Evolutionary conservation across 306 rosid species (phyloP).

Genomic region (Castanea mollissima): DNA sequence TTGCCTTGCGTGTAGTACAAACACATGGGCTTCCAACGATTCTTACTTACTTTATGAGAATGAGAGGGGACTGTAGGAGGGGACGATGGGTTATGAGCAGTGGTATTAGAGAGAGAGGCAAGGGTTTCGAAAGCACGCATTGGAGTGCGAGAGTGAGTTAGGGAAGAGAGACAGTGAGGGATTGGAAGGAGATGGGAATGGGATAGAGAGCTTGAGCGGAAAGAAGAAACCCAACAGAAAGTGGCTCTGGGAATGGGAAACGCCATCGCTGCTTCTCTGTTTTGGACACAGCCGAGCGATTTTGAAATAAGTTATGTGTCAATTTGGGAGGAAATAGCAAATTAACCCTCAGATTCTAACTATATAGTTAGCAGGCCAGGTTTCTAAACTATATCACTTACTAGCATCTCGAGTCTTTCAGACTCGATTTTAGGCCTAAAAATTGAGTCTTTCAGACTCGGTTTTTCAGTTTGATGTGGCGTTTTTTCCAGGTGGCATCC

Average conservation of each 20-base stretch:
- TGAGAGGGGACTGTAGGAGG: slow-evolving; percentile 9
- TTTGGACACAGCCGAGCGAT: not conserved
- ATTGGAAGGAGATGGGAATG: slow-evolving; percentile 27
- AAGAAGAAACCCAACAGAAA: slow-evolving; percentile 33
- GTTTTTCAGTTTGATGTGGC: no score
- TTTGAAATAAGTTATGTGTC: not conserved
- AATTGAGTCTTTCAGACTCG: no score
- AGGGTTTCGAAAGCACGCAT: slow-evolving; percentile 28
- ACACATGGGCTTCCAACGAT: slow-evolving; percentile 76
- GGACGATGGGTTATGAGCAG: slow-evolving; percentile 36
- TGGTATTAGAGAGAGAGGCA: slow-evolving; percentile 39
- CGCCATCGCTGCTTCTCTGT: slow-evolving; percentile 32
- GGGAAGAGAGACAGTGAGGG: slow-evolving; percentile 19
- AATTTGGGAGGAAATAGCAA: no score
- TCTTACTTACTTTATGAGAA: slow-evolving; percentile 16
- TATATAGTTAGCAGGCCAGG: no score
- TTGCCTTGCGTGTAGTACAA: slow-evolving; percentile 83
- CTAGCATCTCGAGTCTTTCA: no score
- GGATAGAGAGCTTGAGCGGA: slow-evolving; percentile 24
- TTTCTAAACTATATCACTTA: no score
- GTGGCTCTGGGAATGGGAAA: slow-evolving; percentile 33
- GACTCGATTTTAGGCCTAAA: no score
- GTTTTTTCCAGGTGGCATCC: no score
- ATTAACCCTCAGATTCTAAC: no score
- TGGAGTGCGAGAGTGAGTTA: slow-evolving; percentile 20